These are phyloP conservation scores for Hericium erinaceus DNA, from an alignment of 768 basidiomycete species.

Conservation along the genomic window DNA sequence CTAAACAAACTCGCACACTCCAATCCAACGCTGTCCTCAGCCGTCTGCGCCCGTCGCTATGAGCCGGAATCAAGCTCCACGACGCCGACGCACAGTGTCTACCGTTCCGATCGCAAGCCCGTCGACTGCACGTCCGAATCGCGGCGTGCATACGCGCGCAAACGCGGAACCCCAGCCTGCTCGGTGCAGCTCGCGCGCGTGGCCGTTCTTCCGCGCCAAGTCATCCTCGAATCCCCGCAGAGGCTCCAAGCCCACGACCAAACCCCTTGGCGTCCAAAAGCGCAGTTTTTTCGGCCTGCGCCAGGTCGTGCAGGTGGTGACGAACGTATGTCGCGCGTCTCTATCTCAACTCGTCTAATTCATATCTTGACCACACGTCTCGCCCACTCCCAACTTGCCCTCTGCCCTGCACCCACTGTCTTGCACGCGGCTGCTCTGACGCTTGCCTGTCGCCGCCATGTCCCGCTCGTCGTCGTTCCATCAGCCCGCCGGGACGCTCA, in stretches of 20 bases:
- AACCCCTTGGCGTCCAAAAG: constrained; percentile 43
- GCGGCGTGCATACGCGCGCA: background rate
- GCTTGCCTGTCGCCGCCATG: constrained; percentile 1
- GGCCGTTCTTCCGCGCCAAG: background rate
- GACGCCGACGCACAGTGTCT: background rate
- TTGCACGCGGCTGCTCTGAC: constrained; percentile 3
- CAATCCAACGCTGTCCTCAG: too few relatives aligned
- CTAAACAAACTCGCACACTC: too few relatives aligned
- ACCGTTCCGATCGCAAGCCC: background rate
- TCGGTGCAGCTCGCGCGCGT: background rate
- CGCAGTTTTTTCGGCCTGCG: constrained; percentile 74
- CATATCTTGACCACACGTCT: background rate
- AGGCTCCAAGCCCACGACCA: constrained; percentile 3
- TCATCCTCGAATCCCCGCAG: background rate
- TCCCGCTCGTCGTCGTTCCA: constrained; percentile 10
- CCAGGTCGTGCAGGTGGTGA: constrained; percentile 65
- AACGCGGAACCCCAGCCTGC: background rate
- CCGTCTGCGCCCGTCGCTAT: background rate
- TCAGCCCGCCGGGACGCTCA: constrained; percentile 71
- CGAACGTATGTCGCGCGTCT: constrained; percentile 45
- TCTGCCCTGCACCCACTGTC: constrained; percentile 6
- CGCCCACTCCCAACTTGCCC: constrained; percentile 3
- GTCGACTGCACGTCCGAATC: too few relatives aligned
- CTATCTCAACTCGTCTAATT: background rate
- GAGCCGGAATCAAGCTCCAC: background rate